phyloP scores from a whole-genome alignment of 257 asterid species.

The Solanum bulbocastanum region DNA sequence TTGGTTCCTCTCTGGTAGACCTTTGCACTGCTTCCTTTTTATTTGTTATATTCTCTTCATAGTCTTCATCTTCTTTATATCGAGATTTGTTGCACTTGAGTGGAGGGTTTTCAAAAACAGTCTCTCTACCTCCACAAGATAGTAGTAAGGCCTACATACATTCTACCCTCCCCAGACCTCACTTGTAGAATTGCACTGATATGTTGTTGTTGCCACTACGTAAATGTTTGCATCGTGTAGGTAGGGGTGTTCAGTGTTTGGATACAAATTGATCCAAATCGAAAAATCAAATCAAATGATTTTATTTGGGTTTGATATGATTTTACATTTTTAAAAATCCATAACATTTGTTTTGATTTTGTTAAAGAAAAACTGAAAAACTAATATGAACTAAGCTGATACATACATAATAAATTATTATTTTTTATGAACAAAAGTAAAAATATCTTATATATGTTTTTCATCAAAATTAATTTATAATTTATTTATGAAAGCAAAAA shows the following conservation, averaged over 20 bases:
- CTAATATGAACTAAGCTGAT: background rate
- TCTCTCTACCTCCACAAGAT: background rate
- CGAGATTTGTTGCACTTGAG: background rate
- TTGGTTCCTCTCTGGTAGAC: background rate
- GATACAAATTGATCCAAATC: no score
- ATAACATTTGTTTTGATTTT: background rate
- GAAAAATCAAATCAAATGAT: background rate
- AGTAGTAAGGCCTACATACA: background rate
- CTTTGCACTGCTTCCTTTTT: background rate
- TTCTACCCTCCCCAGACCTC: background rate
- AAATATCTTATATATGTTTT: no score
- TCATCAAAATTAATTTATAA: background rate
- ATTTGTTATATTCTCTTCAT: background rate
- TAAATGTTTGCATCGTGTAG: background rate
- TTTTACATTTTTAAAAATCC: no score
- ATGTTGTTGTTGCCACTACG: background rate
- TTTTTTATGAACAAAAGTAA: background rate
- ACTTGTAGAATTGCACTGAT: no score
- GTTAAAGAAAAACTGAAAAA: background rate
- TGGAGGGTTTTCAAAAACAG: background rate
- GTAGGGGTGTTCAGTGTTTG: background rate
- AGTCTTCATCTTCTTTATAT: background rate
- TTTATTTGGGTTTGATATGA: background rate
- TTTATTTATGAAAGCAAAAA: no score
- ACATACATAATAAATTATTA: no score